Evolutionary conservation across 1,139 yeast species (phyloP).

Genomic region (Pneumocystis canis): DNA sequence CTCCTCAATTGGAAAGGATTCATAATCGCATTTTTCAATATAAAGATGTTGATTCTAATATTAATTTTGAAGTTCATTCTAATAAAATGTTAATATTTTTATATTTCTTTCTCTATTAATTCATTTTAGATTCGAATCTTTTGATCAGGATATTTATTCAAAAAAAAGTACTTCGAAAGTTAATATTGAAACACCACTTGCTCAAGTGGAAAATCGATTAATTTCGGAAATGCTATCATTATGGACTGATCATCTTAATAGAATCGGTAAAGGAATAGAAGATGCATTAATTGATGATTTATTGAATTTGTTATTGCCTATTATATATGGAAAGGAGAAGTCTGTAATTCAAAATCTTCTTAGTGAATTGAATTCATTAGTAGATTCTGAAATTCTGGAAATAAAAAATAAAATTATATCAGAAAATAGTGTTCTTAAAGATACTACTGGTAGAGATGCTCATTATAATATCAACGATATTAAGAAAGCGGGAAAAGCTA

Average conservation of each 20-base stretch:
- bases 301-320: neutral
- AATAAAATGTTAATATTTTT: neutral
- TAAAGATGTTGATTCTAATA: neutral
- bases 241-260: neutral
- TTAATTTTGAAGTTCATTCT: neutral
- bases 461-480: neutral
- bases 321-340: neutral
- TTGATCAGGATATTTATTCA: neutral
- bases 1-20: constrained; percentile 9
- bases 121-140: neutral
- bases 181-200: neutral
- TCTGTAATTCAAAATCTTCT: neutral
- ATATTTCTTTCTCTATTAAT: neutral
- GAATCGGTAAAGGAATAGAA: neutral
- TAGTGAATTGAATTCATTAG: neutral
- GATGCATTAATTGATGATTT: neutral
- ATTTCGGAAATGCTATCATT: neutral
- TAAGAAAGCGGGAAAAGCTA: neutral
- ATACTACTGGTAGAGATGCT: neutral
- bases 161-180: neutral
- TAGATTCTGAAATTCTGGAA: neutral
- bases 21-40: constrained; percentile 7
- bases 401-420: neutral
- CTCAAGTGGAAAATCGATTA: neutral
- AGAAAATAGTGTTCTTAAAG: neutral